Evolutionary conservation across 305 asterid species (phyloP), one percentile per base, ranked within the genome.

Genomic region (Plantago lanceolata): DNA sequence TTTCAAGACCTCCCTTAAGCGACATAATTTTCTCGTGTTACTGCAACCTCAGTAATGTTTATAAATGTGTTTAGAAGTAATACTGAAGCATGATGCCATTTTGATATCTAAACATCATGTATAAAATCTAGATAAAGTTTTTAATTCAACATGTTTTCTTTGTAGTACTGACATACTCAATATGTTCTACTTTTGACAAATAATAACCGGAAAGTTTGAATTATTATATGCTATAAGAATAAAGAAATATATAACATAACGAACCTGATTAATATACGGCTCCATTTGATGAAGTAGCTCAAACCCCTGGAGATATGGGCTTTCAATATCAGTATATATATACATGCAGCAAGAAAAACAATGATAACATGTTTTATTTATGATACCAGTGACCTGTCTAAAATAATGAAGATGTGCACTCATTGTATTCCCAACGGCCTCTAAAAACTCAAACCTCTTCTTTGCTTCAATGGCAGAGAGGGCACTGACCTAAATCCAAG

Each of bases 211-310:
- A 28, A 52, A 52, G 15, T 21, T 31, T 19, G 5, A 52, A 31
- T 19, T n/a, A 52, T 52, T 21, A 16, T 52, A 52, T 8, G 3
- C 21, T 20, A 24, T n/a, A n/a, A n/a, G n/a, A 24, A 24, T 24
- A 20, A 52, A 16, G 19, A 52, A 19, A 21, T 16, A 28, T 26
- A 54, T 17, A 37, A 37, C 57, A 69, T 59, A 17, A 54, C 49
- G 47, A 50, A 92, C 98, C 97, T 93, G 97, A 69, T 82, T 84
- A 66, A 93, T 85, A 75, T 77, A 85, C 52, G 98, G 98, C 75
- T 93, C 96, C 98, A 93, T 89, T 76, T 85, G 97, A 74, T 78
- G 89, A 82, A 93, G 71, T 48, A 93, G 83, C 82, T 93, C 97
- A 47, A 85, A 93, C 17, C 96, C 97, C 95, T 88, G 82, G 59